Conservation (phyloP, 768 basidiomycete species). For the Chlorophyllum brunneum region DNA sequence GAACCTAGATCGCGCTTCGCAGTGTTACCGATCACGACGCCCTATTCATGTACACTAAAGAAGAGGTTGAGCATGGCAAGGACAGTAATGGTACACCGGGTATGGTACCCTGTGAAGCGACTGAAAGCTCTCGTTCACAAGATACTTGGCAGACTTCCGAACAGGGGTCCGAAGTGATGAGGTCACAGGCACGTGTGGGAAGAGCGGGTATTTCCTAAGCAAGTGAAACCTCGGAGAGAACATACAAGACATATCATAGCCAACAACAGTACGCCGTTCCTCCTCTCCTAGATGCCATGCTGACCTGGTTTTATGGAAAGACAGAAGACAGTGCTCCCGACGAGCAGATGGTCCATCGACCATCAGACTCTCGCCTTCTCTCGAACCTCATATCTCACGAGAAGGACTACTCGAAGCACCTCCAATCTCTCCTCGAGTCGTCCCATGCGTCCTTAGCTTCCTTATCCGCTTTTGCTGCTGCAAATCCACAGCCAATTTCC, state of each 20-base stretch:
- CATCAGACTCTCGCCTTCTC: slow-evolving; percentile 71
- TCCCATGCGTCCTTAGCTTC: slow-evolving; percentile 61
- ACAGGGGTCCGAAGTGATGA: no score
- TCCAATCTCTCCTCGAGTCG: slow-evolving; percentile 51
- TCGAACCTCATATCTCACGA: slow-evolving; percentile 64
- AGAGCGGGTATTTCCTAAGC: slow-evolving; percentile 1
- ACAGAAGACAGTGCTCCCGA: neutral
- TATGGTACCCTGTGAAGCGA: no score
- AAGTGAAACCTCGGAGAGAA: neutral
- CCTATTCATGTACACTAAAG: no score
- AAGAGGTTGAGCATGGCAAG: no score
- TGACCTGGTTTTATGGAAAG: slow-evolving; percentile 1
- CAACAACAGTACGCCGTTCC: neutral
- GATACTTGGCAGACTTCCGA: no score
- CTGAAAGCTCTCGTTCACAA: no score
- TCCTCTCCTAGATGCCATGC: neutral
- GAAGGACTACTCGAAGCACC: slow-evolving; percentile 65
- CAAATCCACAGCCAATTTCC: slow-evolving; percentile 53
- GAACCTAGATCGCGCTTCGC: no score
- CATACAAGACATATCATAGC: neutral
- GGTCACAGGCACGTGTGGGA: slow-evolving; percentile 6
- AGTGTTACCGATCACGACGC: no score
- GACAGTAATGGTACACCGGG: no score
- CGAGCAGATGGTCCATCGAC: slow-evolving; percentile 60
- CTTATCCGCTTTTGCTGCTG: slow-evolving; percentile 70